phyloP scores from a whole-genome alignment of 306 rosid species.

The Luffa aegyptiaca region DNA sequence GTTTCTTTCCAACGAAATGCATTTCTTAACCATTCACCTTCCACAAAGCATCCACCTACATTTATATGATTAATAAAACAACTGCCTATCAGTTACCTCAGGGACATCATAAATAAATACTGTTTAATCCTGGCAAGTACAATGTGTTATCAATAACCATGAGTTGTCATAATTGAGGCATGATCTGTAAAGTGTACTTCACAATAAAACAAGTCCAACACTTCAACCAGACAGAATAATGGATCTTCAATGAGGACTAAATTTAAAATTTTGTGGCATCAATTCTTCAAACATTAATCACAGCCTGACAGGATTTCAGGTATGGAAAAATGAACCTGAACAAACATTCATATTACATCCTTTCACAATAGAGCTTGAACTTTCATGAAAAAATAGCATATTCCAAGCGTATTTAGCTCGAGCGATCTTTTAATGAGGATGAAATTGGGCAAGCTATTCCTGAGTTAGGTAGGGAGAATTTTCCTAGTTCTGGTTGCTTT shows the following conservation, averaged over 20 bases:
- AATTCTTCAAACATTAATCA: neutral
- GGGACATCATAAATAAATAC: neutral
- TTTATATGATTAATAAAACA: neutral
- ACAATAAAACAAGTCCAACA: neutral
- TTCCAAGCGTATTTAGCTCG: neutral
- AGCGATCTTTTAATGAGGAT: neutral
- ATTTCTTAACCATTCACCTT: constrained; percentile 91
- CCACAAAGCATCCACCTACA: constrained; percentile 90
- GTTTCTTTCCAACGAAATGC: constrained; percentile 93
- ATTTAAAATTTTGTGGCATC: neutral
- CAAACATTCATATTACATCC: neutral
- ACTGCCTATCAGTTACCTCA: neutral
- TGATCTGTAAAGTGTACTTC: neutral
- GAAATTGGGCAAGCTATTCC: neutral
- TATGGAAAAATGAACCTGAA: neutral
- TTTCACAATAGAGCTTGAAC: neutral
- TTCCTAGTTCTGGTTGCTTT: neutral
- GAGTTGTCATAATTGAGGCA: neutral
- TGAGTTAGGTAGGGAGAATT: neutral
- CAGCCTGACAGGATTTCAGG: neutral
- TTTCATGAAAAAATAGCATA: neutral
- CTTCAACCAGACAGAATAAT: neutral
- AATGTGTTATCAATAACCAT: neutral
- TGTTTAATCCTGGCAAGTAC: neutral
- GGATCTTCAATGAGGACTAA: neutral